Evolutionary conservation across 371 early-diverging fungal genomes (phyloP).

Genomic region (Rozella allomycis): DNA sequence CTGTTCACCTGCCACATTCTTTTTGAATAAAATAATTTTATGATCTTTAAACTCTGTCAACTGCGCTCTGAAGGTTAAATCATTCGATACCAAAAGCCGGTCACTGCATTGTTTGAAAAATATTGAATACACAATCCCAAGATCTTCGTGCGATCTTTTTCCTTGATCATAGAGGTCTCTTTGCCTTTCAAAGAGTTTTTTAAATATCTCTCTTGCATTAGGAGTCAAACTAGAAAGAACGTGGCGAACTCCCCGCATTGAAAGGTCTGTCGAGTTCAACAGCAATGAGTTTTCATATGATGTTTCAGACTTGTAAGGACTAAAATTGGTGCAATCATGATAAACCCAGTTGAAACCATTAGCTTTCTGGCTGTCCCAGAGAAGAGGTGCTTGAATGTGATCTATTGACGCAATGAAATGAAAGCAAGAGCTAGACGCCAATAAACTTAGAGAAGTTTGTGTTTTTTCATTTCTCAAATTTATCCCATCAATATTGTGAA

Average conservation of each 20-base stretch:
- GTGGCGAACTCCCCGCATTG: constrained; percentile 45
- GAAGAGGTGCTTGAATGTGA: constrained; percentile 60
- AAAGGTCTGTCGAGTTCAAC: constrained; percentile 29
- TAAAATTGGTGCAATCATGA: constrained; percentile 75
- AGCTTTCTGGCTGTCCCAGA: constrained; percentile 56
- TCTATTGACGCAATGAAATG: constrained; percentile 67
- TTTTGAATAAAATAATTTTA: constrained; percentile 43
- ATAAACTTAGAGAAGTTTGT: constrained; percentile 36
- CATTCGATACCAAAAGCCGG: constrained; percentile 53
- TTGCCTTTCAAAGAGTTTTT: constrained; percentile 43
- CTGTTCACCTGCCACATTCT: constrained; percentile 39
- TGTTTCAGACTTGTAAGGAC: constrained; percentile 42
- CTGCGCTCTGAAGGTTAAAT: constrained; percentile 54
- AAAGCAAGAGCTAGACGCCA: constrained; percentile 39
- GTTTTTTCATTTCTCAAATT: constrained; percentile 43
- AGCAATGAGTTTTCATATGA: constrained; percentile 49
- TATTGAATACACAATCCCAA: constrained; percentile 22
- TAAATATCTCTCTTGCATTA: constrained; percentile 61
- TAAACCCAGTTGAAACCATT: constrained; percentile 54
- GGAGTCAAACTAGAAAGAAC: constrained; percentile 57
- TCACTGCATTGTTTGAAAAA: constrained; percentile 52
- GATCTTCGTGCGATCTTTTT: constrained; percentile 1
- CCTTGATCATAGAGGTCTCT: constrained; percentile 1
- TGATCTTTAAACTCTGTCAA: constrained; percentile 81
- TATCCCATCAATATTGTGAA: constrained; percentile 82